Conservation (phyloP, 257 asterid genomes). For the Scutellaria minor region DNA sequence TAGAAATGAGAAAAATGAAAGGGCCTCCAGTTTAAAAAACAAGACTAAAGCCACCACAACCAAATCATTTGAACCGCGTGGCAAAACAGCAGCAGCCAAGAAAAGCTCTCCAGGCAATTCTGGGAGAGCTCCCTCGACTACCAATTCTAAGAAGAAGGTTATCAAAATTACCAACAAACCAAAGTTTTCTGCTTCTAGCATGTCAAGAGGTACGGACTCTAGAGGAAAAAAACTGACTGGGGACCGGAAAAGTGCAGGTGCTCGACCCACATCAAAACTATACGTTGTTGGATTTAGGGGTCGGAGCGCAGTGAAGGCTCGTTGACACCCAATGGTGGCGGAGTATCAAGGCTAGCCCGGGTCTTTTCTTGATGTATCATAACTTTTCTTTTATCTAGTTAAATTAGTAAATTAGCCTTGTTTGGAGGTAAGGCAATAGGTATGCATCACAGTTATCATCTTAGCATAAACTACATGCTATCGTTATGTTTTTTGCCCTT, state of each 20-base stretch:
- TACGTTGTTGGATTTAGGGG: conserved; percentile 96
- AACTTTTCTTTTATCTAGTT: conserved; percentile 20
- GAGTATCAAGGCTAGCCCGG: not conserved
- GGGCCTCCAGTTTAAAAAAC: conserved; percentile 51
- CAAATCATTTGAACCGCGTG: conserved; percentile 46
- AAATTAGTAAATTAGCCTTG: conserved; percentile 11
- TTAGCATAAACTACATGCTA: too few relatives aligned
- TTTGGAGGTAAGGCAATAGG: conserved; percentile 1
- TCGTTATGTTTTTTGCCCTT: not conserved
- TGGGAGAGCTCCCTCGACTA: conserved; percentile 43
- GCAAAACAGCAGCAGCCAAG: conserved; percentile 44
- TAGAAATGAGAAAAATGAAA: conserved; percentile 54
- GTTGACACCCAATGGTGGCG: conserved; percentile 36
- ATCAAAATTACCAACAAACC: conserved; percentile 45
- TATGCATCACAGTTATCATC: not conserved
- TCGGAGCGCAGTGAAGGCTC: conserved; percentile 59
- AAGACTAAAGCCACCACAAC: conserved; percentile 41
- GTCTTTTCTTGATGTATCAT: conserved; percentile 22
- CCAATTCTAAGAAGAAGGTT: conserved; percentile 47
- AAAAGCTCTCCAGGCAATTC: conserved; percentile 47
- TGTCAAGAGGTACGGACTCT: conserved; percentile 40
- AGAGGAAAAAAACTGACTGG: conserved; percentile 52
- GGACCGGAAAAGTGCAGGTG: conserved; percentile 39
- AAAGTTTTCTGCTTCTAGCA: conserved; percentile 45
- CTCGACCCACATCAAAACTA: conserved; percentile 59